Base-by-base conservation (phyloP, 305 asterid species). In the Solanum hybrid region DNA sequence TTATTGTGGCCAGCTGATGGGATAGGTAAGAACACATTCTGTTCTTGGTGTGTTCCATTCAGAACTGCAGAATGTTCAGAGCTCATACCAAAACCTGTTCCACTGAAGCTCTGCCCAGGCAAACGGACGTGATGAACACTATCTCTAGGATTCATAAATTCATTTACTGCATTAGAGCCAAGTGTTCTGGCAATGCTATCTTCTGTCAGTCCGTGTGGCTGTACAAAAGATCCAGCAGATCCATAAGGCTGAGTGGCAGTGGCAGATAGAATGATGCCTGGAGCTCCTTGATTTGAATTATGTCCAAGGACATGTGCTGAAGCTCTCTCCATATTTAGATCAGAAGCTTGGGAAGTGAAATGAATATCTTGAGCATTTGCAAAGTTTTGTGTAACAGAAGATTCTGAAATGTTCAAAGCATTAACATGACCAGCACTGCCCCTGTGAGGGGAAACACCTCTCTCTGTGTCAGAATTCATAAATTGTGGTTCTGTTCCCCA, bases 41-140 rank as follows among this genome's bases (percentile, higher is more conserved):
- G 89, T 27, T 70, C 92, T 84, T 86, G 90, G 86, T 79, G 92
- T 87, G 92, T 83, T 90, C 88, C 92, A 86, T 86, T 88, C 86
- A 93, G 88, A 90, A 90, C 90, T 89, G 92, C 89, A 34, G 94
- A 90, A 90, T 90, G 91, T 79, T 91, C 94, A 29, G 92, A 89
- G 86, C 90, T 91, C 88, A 86, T 73, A 91, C 91, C 91, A 87
- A 88, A 65, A 92, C 87, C 93, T 90, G 93, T 93, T 79, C 91
- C 92, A 88, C 90, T 92, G 91, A 90, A 90, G 89, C 88, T 91
- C 90, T 92, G 95, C 87, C 94, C 96, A 87, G 96, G 90, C 73
- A 95, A 88, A 91, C 75, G 68, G 89, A 87, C 87, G 29, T 91
- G 92, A 88, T 80, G 94, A 33, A 88, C 77, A 87, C 91, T 51